These are phyloP conservation scores for Candida glaebosa DNA, from an alignment of 805 yeast genomes.

Conservation along the genomic window DNA sequence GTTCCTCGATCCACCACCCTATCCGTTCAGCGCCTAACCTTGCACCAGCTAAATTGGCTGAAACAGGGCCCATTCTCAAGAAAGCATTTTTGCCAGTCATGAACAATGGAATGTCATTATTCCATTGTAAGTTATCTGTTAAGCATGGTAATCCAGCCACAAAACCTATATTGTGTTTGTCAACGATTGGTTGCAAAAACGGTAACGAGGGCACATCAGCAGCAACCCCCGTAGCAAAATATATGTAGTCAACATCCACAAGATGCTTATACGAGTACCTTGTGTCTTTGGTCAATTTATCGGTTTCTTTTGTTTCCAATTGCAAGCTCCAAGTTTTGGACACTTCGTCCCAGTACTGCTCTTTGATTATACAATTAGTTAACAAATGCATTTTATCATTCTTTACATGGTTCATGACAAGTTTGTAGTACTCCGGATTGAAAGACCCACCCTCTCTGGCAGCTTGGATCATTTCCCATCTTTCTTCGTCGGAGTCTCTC, in stretches of 20 bases:
- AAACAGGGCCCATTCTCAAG: constrained; percentile 40
- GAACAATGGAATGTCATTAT: constrained; percentile 33
- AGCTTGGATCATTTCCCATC: constrained; percentile 35
- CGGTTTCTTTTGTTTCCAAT: constrained; percentile 7
- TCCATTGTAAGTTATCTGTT: constrained; percentile 44
- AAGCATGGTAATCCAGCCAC: constrained; percentile 41
- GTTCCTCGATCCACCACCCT: constrained; percentile 33
- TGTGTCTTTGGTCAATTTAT: not conserved
- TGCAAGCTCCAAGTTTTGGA: constrained; percentile 21
- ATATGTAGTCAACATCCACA: constrained; percentile 28
- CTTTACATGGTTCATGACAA: constrained; percentile 25
- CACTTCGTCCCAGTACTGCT: constrained; percentile 22
- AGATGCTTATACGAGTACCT: constrained; percentile 3
- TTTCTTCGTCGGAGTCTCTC: constrained; percentile 40
- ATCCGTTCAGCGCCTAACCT: constrained; percentile 43
- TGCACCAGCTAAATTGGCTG: constrained; percentile 47
- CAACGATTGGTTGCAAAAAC: constrained; percentile 26
- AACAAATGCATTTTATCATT: constrained; percentile 27
- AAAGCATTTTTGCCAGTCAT: constrained; percentile 43
- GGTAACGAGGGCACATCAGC: constrained; percentile 25
- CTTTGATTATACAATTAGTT: constrained; percentile 23
- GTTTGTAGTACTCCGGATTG: constrained; percentile 41
- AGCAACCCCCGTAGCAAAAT: constrained; percentile 41
- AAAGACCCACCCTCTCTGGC: constrained; percentile 47
- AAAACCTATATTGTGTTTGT: constrained; percentile 24